Evolutionary conservation across 257 asterid species (phyloP).

Genomic region (Oldenlandia corymbosa): DNA sequence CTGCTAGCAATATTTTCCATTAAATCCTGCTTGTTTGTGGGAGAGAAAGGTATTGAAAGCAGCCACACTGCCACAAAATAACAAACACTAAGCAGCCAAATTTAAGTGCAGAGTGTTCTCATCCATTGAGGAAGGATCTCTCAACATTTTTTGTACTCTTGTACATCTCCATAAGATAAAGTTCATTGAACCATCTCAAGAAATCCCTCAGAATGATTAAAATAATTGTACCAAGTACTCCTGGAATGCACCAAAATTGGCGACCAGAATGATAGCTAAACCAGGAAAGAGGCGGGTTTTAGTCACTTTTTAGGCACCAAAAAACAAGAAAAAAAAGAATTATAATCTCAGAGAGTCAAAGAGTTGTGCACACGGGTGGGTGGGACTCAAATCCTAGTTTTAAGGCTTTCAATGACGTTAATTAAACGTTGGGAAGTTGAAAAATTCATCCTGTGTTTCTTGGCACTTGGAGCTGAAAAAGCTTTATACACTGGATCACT

Average conservation of each 20-base stretch:
- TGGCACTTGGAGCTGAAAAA: slow-evolving; percentile 6
- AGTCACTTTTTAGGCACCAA: background rate
- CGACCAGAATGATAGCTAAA: slow-evolving; percentile 12
- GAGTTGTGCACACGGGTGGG: slow-evolving; percentile 39
- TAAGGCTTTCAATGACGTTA: slow-evolving; percentile 38
- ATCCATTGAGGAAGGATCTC: slow-evolving; percentile 9
- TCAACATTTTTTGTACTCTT: background rate
- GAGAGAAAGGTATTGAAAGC: no score
- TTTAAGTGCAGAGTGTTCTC: background rate
- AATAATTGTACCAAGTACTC: slow-evolving; percentile 11
- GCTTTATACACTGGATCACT: background rate
- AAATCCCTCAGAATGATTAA: slow-evolving; percentile 12
- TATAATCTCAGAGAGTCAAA: slow-evolving; percentile 23
- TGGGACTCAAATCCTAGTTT: slow-evolving; percentile 29
- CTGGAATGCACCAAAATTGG: slow-evolving; percentile 27
- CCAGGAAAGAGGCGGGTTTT: background rate
- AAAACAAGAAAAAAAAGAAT: background rate
- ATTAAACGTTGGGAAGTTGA: slow-evolving; percentile 29
- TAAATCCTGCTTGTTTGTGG: background rate
- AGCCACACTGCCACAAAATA: no score
- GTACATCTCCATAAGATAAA: slow-evolving; percentile 24
- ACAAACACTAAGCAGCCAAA: background rate
- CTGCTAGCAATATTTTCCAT: slow-evolving; percentile 25
- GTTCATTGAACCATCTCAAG: slow-evolving; percentile 40
- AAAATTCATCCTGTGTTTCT: slow-evolving; percentile 14